Conservation (phyloP, 116 monocot genomes). For the Zostera marina region DNA sequence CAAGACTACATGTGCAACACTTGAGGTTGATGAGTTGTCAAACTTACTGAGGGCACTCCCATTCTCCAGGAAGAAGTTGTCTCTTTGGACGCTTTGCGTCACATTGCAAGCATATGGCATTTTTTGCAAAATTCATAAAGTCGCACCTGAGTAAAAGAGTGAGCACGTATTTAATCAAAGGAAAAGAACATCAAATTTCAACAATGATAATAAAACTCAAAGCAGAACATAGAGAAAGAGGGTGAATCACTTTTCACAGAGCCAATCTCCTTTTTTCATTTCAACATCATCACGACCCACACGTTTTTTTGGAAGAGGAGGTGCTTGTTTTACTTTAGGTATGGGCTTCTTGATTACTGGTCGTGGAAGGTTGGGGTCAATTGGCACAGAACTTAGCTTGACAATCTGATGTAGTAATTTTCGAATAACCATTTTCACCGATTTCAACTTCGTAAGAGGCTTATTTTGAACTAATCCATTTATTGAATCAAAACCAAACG, state of each 20-base stretch:
- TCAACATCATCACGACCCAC: constrained; percentile 94
- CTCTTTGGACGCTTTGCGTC: constrained; percentile 89
- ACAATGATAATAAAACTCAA: not conserved
- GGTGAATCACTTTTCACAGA: constrained; percentile 66
- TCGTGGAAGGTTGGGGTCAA: constrained; percentile 88
- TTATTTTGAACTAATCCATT: constrained; percentile 76
- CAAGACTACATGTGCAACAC: no score
- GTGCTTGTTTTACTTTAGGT: constrained; percentile 90
- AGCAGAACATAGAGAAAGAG: not conserved
- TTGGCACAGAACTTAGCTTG: constrained; percentile 72
- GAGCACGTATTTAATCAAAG: not conserved
- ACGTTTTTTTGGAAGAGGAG: constrained; percentile 71
- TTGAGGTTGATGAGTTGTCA: not conserved
- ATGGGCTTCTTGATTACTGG: constrained; percentile 70
- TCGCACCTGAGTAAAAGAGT: constrained; percentile 58
- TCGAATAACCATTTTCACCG: constrained; percentile 57
- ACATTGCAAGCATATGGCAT: constrained; percentile 86
- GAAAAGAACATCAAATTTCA: no score
- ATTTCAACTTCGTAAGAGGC: constrained; percentile 61
- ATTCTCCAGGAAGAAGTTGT: constrained; percentile 93
- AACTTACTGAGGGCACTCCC: constrained; percentile 86
- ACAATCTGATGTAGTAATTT: constrained; percentile 82
- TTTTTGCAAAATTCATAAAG: constrained; percentile 99
- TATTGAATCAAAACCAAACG: constrained; percentile 74
- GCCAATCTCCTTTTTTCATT: constrained; percentile 99